Percentiles rank a stretch among this genome's conserved stretches.
Conservation (phyloP, 164 flowering plant genomes). For the Chimonanthus salicifolius region DNA sequence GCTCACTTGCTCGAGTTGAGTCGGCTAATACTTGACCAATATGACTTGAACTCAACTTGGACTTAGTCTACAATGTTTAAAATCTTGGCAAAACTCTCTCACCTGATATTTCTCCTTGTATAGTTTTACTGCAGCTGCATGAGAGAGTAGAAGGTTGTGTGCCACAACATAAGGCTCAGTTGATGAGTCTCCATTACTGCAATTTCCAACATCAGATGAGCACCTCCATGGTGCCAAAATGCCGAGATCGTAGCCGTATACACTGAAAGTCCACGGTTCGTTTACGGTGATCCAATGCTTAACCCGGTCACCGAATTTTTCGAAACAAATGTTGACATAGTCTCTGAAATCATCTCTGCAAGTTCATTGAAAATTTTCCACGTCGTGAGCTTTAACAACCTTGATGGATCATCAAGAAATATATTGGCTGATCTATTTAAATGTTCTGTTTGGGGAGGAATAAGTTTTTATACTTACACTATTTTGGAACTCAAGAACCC, state of each 20-base stretch:
- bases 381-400: background rate
- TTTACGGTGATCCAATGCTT: slow-evolving; percentile 29
- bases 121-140: slow-evolving; percentile 38
- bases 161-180: slow-evolving; percentile 44
- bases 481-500: slow-evolving; percentile 41
- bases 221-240: slow-evolving; percentile 22
- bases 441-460: background rate
- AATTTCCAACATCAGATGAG: slow-evolving; percentile 9
- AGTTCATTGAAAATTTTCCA: background rate
- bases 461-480: slow-evolving; percentile 25
- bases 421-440: background rate
- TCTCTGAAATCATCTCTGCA: slow-evolving; percentile 17
- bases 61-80: background rate
- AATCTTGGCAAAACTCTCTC: background rate
- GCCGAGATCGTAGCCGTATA: slow-evolving; percentile 13
- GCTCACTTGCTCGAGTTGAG: no score
- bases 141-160: slow-evolving; percentile 38
- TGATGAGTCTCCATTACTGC: slow-evolving; percentile 36
- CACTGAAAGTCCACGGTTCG: slow-evolving; percentile 19
- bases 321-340: slow-evolving; percentile 22
- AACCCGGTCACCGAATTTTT: slow-evolving; percentile 28
- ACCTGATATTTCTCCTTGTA: slow-evolving; percentile 42
- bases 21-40: no score
- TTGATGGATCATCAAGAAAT: no score
- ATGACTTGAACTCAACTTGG: no score